Percentiles rank a stretch among this genome's conserved stretches.
These are phyloP conservation scores for Aspergillus melleus DNA, from an alignment of 2,329 filamentous ascomycete species.

Conservation along the genomic window DNA sequence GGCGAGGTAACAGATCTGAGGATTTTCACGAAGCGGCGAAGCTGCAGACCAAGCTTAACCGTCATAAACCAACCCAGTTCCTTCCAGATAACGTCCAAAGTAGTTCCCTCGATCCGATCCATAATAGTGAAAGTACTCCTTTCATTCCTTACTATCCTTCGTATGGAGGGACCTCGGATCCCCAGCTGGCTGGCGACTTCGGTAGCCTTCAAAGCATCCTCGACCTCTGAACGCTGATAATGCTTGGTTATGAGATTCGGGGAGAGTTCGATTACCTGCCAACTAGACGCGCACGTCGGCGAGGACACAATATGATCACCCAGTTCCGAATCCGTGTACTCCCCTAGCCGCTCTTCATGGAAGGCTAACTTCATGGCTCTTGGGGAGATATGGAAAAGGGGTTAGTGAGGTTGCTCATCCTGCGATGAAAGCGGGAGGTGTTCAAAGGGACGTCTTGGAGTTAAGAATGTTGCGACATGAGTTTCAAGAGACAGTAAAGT, in stretches of 20 bases:
- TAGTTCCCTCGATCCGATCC: neutral
- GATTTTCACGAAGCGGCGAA: slow-evolving; percentile 18
- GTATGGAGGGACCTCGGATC: slow-evolving; percentile 13
- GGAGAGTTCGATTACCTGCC: neutral
- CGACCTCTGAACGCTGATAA: slow-evolving; percentile 11
- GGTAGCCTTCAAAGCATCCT: slow-evolving; percentile 18
- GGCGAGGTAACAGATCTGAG: slow-evolving; percentile 21
- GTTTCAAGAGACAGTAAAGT: too few relatives aligned
- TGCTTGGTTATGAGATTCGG: slow-evolving; percentile 7
- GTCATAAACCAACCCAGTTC: slow-evolving; percentile 16
- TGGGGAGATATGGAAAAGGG: neutral
- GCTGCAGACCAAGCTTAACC: slow-evolving; percentile 21
- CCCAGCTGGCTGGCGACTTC: slow-evolving; percentile 19
- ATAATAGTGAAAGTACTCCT: neutral
- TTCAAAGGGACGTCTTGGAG: too few relatives aligned
- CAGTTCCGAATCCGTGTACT: neutral
- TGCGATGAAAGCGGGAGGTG: neutral
- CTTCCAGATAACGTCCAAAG: neutral
- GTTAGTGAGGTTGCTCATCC: too few relatives aligned
- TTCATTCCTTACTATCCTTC: neutral
- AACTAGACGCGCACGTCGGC: neutral
- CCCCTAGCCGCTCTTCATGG: neutral
- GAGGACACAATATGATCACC: neutral
- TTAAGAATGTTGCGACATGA: too few relatives aligned
- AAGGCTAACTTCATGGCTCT: neutral